A percentile compares a stretch with the other conserved stretches of the same genome.
Conservation (phyloP, 441 rosid species). For the Viola pubescens region DNA sequence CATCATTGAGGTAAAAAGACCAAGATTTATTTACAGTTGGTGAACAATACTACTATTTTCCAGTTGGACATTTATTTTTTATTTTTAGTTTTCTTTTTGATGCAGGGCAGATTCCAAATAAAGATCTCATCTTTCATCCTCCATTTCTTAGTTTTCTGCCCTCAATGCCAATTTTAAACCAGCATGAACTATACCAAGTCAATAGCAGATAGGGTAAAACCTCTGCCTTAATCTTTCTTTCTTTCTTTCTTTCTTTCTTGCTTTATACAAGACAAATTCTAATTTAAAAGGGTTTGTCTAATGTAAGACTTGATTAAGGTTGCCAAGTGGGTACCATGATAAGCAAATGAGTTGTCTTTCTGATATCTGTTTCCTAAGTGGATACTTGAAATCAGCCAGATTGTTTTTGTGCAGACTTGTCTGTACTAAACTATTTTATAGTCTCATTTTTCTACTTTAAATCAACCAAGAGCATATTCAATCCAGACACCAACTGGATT, state of each 20-base stretch:
- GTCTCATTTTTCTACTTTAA: background rate
- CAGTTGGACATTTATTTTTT: constrained; percentile 20
- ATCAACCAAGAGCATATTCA: background rate
- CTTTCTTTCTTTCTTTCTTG: constrained; percentile 5
- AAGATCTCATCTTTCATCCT: constrained; percentile 1
- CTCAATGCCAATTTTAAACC: constrained; percentile 18
- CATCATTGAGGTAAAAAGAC: constrained; percentile 20
- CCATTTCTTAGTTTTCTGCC: constrained; percentile 15
- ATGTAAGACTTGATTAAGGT: constrained; percentile 15
- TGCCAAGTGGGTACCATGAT: constrained; percentile 20
- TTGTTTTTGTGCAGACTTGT: constrained; percentile 15
- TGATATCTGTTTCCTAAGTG: constrained; percentile 15
- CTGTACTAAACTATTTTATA: constrained; percentile 10
- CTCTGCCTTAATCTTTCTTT: constrained; percentile 2
- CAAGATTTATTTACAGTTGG: constrained; percentile 20
- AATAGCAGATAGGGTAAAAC: constrained; percentile 12
- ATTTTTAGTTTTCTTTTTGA: background rate
- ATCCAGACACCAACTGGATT: no score
- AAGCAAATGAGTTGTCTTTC: constrained; percentile 30
- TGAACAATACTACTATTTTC: constrained; percentile 17
- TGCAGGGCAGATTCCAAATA: background rate
- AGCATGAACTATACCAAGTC: constrained; percentile 14
- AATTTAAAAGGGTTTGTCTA: constrained; percentile 6
- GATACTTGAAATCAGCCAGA: constrained; percentile 19
- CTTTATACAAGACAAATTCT: constrained; percentile 1